Conservation (phyloP, 208 protist species). For the Trypanosomatidae sp. region DNA sequence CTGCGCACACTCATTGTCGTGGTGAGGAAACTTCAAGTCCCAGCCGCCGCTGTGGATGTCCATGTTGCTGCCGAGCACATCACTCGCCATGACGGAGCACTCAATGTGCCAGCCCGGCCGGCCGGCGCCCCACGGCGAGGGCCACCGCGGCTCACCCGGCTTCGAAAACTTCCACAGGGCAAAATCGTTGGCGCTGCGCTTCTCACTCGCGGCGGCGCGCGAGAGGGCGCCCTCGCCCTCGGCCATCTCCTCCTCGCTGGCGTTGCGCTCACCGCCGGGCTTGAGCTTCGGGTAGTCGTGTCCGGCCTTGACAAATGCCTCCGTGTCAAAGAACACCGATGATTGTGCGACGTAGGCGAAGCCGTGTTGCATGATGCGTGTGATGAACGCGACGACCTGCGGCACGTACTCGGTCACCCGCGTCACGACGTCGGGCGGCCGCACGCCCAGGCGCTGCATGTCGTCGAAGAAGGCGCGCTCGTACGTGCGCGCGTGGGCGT, state of each 20-base stretch:
- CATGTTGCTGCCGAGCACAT: constrained; percentile 86
- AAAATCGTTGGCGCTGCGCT: constrained; percentile 92
- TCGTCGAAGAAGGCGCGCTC: constrained; percentile 91
- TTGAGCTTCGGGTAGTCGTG: constrained; percentile 93
- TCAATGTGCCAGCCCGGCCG: constrained; percentile 99
- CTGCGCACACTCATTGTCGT: constrained; percentile 99
- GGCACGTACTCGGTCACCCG: constrained; percentile 97
- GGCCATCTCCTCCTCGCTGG: constrained; percentile 77
- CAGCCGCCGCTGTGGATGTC: constrained; percentile 97
- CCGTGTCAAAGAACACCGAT: constrained; percentile 95
- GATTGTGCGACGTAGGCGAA: constrained; percentile 90
- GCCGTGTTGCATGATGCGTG: constrained; percentile 93
- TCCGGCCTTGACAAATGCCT: constrained; percentile 60
- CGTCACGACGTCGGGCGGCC: constrained; percentile 87
- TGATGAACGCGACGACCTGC: constrained; percentile 90
- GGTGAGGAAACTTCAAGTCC: constrained; percentile 99
- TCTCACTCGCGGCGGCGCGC: constrained; percentile 64
- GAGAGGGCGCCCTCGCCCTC: constrained; percentile 85
- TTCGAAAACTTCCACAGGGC: constrained; percentile 97
- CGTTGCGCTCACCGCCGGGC: constrained; percentile 27
- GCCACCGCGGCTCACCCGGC: constrained; percentile 91
- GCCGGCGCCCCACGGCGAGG: constrained; percentile 89
- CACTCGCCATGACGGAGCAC: constrained; percentile 97
- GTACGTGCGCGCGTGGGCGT: constrained; percentile 71
- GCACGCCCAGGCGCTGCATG: constrained; percentile 82